phyloP scores from a whole-genome alignment of 2,329 filamentous ascomycete genomes.

The Trichoderma breve region DNA sequence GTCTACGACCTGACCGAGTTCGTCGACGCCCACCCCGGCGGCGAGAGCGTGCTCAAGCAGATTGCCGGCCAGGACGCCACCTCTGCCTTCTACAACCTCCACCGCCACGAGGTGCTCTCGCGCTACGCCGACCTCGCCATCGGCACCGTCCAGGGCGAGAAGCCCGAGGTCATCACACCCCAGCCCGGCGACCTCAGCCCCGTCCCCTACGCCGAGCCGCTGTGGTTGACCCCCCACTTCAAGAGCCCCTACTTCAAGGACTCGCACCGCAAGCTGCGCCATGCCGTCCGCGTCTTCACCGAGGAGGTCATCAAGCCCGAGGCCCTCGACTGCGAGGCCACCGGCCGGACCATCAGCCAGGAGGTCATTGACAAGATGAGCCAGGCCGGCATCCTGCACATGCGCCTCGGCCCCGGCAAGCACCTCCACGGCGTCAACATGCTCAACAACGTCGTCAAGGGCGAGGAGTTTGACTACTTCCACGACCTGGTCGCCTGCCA shows the following conservation, averaged over 20 bases:
- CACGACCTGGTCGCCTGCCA: constrained; percentile 76
- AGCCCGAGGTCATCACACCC: constrained; percentile 67
- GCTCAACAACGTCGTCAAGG: constrained; percentile 67
- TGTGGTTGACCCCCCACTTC: constrained; percentile 77
- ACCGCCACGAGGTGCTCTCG: constrained; percentile 82
- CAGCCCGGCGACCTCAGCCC: constrained; percentile 68
- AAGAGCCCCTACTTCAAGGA: constrained; percentile 79
- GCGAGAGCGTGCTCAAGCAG: constrained; percentile 74
- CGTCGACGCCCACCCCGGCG: constrained; percentile 79
- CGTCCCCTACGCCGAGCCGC: constrained; percentile 81
- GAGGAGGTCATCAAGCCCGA: constrained; percentile 71
- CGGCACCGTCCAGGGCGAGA: constrained; percentile 73
- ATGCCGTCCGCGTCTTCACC: constrained; percentile 69
- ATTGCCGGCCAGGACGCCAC: constrained; percentile 82
- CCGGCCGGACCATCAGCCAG: constrained; percentile 68
- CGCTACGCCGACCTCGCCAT: constrained; percentile 75
- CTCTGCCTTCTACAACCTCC: constrained; percentile 83
- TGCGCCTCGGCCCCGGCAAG: constrained; percentile 80
- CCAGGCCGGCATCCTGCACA: constrained; percentile 70
- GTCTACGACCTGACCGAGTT: constrained; percentile 88
- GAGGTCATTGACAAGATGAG: constrained; percentile 77
- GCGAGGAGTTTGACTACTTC: constrained; percentile 83
- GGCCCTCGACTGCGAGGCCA: constrained; percentile 71
- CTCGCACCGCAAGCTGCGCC: constrained; percentile 66
- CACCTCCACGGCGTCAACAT: constrained; percentile 72